Percentiles rank a stretch among this genome's conserved stretches.
Conservation (phyloP, 805 yeast genomes). For the Suhomyces sp. region DNA sequence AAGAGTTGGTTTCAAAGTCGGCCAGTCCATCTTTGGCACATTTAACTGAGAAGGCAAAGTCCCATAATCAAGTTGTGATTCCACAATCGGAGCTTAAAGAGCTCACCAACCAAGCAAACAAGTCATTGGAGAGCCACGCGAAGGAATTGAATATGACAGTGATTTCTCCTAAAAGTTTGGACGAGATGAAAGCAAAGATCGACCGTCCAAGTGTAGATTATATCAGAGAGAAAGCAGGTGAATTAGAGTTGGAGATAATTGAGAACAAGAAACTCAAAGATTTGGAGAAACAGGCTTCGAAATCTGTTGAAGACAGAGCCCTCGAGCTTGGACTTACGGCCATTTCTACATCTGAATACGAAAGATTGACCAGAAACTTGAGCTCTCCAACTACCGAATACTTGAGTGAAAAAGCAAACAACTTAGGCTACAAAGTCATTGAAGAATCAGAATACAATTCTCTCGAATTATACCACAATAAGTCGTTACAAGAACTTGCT, state of each 20-base stretch:
- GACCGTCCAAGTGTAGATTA: slow-evolving; percentile 15
- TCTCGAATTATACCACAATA: neutral
- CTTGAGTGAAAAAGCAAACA: slow-evolving; percentile 4
- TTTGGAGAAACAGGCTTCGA: slow-evolving; percentile 4
- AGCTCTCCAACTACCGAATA: slow-evolving; percentile 6
- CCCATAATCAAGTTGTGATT: slow-evolving; percentile 1
- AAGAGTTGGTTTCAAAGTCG: slow-evolving; percentile 4
- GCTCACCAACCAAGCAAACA: slow-evolving; percentile 3
- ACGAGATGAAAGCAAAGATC: slow-evolving; percentile 11
- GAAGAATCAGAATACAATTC: neutral
- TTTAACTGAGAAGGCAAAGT: slow-evolving; percentile 11
- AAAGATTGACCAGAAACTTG: neutral
- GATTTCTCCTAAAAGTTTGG: slow-evolving; percentile 15
- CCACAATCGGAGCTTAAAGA: neutral
- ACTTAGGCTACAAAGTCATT: slow-evolving; percentile 1
- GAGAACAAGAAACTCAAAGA: slow-evolving; percentile 8
- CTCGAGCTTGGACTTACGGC: slow-evolving; percentile 11
- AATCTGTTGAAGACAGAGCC: slow-evolving; percentile 8
- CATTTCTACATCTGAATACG: slow-evolving; percentile 5
- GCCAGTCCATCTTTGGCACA: slow-evolving; percentile 14
- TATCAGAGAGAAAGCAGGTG: slow-evolving; percentile 13
- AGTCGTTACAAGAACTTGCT: slow-evolving; percentile 4
- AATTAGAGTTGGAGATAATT: slow-evolving; percentile 6
- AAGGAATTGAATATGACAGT: slow-evolving; percentile 8
- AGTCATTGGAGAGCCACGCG: slow-evolving; percentile 13